Evolutionary conservation across 495 filamentous ascomycete genomes (phyloP).

Genomic region (Penicillium riverlandense): DNA sequence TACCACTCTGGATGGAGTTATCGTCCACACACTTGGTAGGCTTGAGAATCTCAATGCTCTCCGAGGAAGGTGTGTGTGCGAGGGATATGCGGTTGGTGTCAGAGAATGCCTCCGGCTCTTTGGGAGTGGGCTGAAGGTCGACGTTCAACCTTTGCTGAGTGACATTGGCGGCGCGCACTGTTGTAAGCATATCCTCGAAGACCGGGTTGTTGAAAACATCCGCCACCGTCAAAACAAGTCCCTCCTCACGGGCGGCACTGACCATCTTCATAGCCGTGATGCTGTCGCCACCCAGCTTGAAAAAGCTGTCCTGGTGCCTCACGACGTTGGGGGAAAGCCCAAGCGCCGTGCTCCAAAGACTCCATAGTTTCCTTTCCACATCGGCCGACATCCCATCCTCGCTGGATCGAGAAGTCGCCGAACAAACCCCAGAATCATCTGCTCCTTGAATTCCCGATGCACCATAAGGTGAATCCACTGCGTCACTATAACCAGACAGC

Average conservation of each 20-base stretch:
- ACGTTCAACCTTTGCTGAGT: slow-evolving; percentile 18
- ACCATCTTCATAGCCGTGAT: slow-evolving; percentile 66
- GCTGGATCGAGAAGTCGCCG: slow-evolving; percentile 16
- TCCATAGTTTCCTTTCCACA: slow-evolving; percentile 33
- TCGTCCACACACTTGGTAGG: slow-evolving; percentile 32
- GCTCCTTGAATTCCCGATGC: slow-evolving; percentile 10
- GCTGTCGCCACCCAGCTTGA: slow-evolving; percentile 45
- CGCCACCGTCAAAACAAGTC: slow-evolving; percentile 48
- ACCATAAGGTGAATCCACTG: slow-evolving; percentile 14
- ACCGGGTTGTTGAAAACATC: slow-evolving; percentile 42
- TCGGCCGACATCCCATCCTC: slow-evolving; percentile 17
- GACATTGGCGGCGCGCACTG: slow-evolving; percentile 20
- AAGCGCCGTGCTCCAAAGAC: slow-evolving; percentile 38
- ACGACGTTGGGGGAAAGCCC: slow-evolving; percentile 32
- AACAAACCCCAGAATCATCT: slow-evolving; percentile 19
- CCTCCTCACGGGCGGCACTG: slow-evolving; percentile 46
- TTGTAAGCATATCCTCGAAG: slow-evolving; percentile 39
- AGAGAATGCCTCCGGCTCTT: slow-evolving; percentile 11
- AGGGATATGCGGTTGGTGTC: slow-evolving; percentile 10
- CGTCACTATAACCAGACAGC: slow-evolving; percentile 9
- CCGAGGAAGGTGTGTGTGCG: slow-evolving; percentile 20
- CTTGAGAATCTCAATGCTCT: slow-evolving; percentile 38
- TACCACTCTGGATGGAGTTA: slow-evolving; percentile 32
- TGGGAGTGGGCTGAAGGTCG: slow-evolving; percentile 13
- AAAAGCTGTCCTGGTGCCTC: slow-evolving; percentile 39